A percentile compares a stretch with the other conserved stretches of the same genome.
Conservation (phyloP, 768 basidiomycete genomes). For the Pseudohyphozyma bogoriensis region DNA sequence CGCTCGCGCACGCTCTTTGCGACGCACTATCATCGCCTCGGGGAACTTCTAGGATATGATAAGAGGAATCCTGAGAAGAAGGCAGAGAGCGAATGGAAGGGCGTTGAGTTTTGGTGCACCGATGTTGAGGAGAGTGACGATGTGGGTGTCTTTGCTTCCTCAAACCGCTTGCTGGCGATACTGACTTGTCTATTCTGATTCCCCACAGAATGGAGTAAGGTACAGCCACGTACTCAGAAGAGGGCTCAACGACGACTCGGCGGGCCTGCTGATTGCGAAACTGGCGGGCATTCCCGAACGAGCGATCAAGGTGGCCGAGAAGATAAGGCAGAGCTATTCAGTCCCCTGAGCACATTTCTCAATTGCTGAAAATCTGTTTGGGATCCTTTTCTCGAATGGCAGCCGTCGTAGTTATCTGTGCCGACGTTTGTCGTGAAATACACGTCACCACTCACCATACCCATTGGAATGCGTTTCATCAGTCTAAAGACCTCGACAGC, state of each 20-base stretch:
- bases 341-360: too few relatives aligned
- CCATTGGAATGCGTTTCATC: too few relatives aligned
- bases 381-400: too few relatives aligned
- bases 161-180: not conserved
- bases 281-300: constrained; percentile 55
- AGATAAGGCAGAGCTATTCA: too few relatives aligned
- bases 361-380: too few relatives aligned
- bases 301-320: constrained; percentile 8
- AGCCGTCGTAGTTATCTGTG: too few relatives aligned
- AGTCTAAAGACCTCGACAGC: too few relatives aligned
- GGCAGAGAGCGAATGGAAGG: constrained; percentile 45
- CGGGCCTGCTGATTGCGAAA: constrained; percentile 79
- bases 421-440: too few relatives aligned
- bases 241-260: constrained; percentile 82
- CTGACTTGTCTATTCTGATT: not conserved
- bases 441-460: too few relatives aligned
- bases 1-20: constrained; percentile 82
- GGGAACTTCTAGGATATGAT: constrained; percentile 64
- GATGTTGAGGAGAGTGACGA: constrained; percentile 69
- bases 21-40: constrained; percentile 83
- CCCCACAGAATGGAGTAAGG: constrained; percentile 41
- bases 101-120: constrained; percentile 78
- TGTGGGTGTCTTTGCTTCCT: constrained; percentile 38
- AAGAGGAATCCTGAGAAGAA: constrained; percentile 30
- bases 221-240: constrained; percentile 72